Percentiles rank a stretch among this genome's conserved stretches.
These are phyloP conservation scores for Diospyros kaki DNA, from an alignment of 148 eudicot species.

Conservation along the genomic window DNA sequence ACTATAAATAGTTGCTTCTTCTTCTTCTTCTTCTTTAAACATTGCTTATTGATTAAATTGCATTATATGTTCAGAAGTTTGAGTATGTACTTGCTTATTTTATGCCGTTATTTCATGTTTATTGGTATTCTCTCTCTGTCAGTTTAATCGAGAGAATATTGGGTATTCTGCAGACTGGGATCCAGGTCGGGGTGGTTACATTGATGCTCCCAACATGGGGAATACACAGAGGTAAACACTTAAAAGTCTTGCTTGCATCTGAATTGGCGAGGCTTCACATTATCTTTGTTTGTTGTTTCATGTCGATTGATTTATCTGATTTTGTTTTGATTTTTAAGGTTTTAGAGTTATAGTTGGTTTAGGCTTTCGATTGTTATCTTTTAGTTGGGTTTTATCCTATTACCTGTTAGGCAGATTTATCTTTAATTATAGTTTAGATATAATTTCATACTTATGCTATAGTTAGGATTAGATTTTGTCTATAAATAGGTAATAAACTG, in stretches of 20 bases:
- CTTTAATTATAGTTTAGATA: no score
- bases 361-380: no score
- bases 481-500: no score
- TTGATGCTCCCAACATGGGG: conserved; percentile 49
- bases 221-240: conserved; percentile 58
- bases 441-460: no score
- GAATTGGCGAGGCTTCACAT: not conserved
- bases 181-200: conserved; percentile 70
- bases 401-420: no score
- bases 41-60: not conserved
- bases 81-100: not conserved
- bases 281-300: conserved; percentile 13
- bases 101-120: not conserved
- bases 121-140: not conserved
- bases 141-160: not conserved
- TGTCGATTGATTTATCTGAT: not conserved
- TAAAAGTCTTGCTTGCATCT: not conserved
- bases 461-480: no score
- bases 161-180: conserved; percentile 64
- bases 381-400: no score
- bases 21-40: no score
- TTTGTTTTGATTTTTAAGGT: no score
- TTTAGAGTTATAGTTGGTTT: no score
- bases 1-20: no score
- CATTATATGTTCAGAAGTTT: not conserved